Conservation (phyloP, 345 rosid species). For the Melastoma malabathricum region DNA sequence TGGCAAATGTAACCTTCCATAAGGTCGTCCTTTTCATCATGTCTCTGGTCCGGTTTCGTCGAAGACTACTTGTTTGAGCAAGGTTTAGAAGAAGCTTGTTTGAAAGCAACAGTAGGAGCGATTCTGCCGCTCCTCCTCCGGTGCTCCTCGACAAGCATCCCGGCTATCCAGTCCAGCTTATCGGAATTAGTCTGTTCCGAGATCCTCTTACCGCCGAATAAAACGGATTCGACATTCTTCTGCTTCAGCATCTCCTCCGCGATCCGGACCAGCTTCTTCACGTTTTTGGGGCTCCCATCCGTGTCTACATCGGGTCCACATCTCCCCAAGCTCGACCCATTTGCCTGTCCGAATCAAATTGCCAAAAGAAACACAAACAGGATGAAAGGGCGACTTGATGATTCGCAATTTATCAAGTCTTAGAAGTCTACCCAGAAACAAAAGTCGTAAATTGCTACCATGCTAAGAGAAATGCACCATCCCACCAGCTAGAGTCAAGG, state of each 20-base stretch:
- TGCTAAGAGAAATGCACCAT: too few relatives aligned
- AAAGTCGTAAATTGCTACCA: too few relatives aligned
- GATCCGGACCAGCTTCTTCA: conserved; percentile 49
- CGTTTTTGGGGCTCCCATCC: conserved; percentile 57
- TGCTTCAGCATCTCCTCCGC: conserved; percentile 96
- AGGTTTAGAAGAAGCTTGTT: conserved; percentile 36
- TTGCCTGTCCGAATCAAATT: conserved; percentile 37
- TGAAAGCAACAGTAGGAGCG: conserved; percentile 96
- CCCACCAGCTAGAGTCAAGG: too few relatives aligned
- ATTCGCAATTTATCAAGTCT: background rate
- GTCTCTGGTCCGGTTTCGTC: background rate
- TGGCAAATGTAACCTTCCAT: too few relatives aligned
- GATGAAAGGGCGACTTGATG: background rate
- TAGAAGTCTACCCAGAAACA: too few relatives aligned
- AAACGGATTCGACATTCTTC: conserved; percentile 85
- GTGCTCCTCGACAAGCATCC: conserved; percentile 80
- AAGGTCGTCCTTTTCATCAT: too few relatives aligned
- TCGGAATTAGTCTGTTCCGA: conserved; percentile 62
- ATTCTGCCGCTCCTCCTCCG: conserved; percentile 85
- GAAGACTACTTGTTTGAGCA: background rate
- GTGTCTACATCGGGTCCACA: conserved; percentile 55
- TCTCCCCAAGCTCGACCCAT: conserved; percentile 57
- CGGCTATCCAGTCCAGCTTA: conserved; percentile 82
- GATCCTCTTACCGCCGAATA: conserved; percentile 77
- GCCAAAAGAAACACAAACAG: conserved; percentile 1